Evolutionary conservation across 148 eudicot species (phyloP), one percentile per base, ranked within the genome.

Genomic region (Silene conica): DNA sequence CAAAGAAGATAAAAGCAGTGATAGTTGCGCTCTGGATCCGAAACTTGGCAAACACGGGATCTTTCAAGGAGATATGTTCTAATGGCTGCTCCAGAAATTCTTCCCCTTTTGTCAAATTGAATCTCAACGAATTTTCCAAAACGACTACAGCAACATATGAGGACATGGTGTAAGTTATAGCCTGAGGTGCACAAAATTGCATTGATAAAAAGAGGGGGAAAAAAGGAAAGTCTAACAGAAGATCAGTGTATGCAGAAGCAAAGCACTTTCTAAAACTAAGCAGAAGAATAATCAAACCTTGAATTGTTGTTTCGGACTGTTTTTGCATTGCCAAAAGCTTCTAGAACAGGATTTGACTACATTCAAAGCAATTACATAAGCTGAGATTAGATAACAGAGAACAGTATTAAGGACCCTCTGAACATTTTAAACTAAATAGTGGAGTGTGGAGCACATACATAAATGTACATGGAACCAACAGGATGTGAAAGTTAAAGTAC

Each of bases 301-400:
- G 98, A 93, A 78, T 93, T 93, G 84, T 92, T 90, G 74, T 92
- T 92, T 78, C 92, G 85, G 68, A 92, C 97, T 68, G 97, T 92
- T 86, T 92, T 92, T 69, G 97, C 97, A 81, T 92, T 92, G 75
- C 97, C 97, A 80, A 92, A 92, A 60, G 97, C 97, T 83, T 92
- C 97, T 69, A 92, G 88, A 58, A 92, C 96, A 60, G 97, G 97
- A 86, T 92, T 92, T 46, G 97, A 92, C 97, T 92, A 86, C 89
- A 92, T 38, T 19, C 52, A 76, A 72, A 71, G 18, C 70, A 43
- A 68, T 59, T 43, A 45, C 31, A 23, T 2, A 74, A 19, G 26
- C 52, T 69, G 18, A 54, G 41, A 60, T 70, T 23, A 50, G 12
- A 71, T 19, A 18, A 56, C 22, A 64, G 26, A 28, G 31, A 31